phyloP scores from a whole-genome alignment of 2,329 filamentous ascomycete genomes.

The Stemphylium beticola region DNA sequence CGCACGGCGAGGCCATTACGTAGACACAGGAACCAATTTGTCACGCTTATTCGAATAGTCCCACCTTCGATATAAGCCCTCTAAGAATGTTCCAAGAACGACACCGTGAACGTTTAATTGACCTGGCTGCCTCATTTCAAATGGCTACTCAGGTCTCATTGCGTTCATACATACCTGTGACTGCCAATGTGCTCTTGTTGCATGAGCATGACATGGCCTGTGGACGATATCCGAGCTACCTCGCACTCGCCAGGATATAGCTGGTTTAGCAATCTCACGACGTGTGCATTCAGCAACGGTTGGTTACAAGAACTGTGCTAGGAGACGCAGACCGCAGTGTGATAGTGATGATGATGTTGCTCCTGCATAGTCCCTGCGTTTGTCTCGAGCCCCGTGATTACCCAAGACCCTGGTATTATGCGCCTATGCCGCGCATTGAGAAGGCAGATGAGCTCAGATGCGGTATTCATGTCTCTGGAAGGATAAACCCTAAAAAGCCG shows the following conservation, averaged over 20 bases:
- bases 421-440: not conserved
- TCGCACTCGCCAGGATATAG: not conserved
- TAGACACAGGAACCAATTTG: slow-evolving; percentile 46
- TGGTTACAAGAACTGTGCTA: not conserved
- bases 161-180: slow-evolving; percentile 38
- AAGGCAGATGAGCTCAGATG: not conserved
- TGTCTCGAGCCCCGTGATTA: not conserved
- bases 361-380: not conserved
- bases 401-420: not conserved
- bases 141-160: slow-evolving; percentile 49
- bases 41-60: slow-evolving; percentile 48
- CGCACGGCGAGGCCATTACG: not conserved
- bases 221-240: not conserved
- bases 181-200: not conserved
- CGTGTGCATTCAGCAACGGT: not conserved
- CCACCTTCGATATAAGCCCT: slow-evolving; percentile 48
- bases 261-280: not conserved
- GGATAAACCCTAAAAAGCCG: not conserved
- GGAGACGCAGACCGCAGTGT: not conserved
- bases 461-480: not conserved
- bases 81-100: slow-evolving; percentile 50
- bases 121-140: slow-evolving; percentile 40
- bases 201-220: not conserved
- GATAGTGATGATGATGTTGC: not conserved
- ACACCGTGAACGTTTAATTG: slow-evolving; percentile 47